These are phyloP conservation scores for Francoa sonchifolia DNA, from an alignment of 441 rosid genomes.

Conservation along the genomic window DNA sequence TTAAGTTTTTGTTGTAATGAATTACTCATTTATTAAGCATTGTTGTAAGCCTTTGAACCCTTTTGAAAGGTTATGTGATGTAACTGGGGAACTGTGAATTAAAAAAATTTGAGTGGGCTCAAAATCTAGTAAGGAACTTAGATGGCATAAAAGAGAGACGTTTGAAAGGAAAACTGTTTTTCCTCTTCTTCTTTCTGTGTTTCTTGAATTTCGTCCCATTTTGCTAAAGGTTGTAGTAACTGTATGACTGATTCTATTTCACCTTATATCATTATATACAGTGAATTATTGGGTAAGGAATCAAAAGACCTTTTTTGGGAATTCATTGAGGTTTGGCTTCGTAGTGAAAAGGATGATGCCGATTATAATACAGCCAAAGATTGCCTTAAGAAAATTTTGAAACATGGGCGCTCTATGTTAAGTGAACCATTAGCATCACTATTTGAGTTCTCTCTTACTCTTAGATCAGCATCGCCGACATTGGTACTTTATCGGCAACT, in stretches of 20 bases:
- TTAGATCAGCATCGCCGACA: conserved; percentile 89
- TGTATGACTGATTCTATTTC: background rate
- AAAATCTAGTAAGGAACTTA: too few species aligned
- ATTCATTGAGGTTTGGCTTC: conserved; percentile 70
- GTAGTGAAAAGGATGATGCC: conserved; percentile 29
- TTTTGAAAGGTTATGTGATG: too few species aligned
- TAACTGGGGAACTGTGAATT: too few species aligned
- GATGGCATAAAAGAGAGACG: too few species aligned
- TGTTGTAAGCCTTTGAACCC: too few species aligned
- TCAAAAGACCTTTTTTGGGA: conserved; percentile 80
- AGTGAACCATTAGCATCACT: conserved; percentile 58
- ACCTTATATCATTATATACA: conserved; percentile 15
- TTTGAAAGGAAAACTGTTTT: too few species aligned
- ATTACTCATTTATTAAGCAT: too few species aligned
- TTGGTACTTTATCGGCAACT: conserved; percentile 84
- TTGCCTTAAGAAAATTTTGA: conserved; percentile 56
- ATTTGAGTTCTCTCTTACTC: conserved; percentile 69
- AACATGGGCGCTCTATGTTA: conserved; percentile 39
- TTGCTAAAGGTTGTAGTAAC: background rate
- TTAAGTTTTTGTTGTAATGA: too few species aligned
- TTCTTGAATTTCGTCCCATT: background rate
- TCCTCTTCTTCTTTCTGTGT: too few species aligned
- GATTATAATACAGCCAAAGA: conserved; percentile 62
- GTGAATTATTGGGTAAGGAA: conserved; percentile 83
- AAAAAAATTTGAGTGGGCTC: too few species aligned